A percentile compares a stretch with the other conserved stretches of the same genome.
Conservation (phyloP, 352 stramenopile species). For the Phytopythium kandeliae region DNA sequence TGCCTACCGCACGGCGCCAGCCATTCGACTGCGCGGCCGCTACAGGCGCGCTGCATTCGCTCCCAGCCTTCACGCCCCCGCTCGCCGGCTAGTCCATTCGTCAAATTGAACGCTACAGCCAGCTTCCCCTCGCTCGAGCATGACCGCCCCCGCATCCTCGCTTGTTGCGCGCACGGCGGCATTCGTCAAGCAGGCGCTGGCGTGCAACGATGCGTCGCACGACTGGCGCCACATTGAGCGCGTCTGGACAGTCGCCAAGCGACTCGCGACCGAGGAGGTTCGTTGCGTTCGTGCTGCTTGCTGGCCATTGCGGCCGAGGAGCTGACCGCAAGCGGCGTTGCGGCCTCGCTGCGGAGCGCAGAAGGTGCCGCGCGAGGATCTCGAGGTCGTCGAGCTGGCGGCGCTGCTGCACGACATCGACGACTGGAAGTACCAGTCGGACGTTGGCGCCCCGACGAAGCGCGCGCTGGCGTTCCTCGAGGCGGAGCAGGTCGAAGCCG, state of each 20-base stretch:
- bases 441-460: slow-evolving; percentile 41
- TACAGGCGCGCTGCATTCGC: too few relatives aligned
- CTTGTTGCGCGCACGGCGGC: slow-evolving; percentile 64
- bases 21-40: too few relatives aligned
- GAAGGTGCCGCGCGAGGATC: slow-evolving; percentile 41
- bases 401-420: slow-evolving; percentile 89
- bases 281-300: background rate
- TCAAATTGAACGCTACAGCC: background rate
- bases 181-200: slow-evolving; percentile 70
- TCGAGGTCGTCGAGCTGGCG: slow-evolving; percentile 80
- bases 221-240: slow-evolving; percentile 88
- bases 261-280: slow-evolving; percentile 74
- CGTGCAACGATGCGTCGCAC: slow-evolving; percentile 76
- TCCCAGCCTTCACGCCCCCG: too few relatives aligned
- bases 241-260: slow-evolving; percentile 71
- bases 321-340: background rate
- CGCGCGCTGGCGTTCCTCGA: slow-evolving; percentile 52
- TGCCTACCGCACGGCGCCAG: background rate
- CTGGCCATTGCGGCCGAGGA: background rate
- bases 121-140: background rate
- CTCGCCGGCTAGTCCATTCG: too few relatives aligned
- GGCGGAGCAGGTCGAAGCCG: slow-evolving; percentile 33
- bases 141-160: slow-evolving; percentile 7
- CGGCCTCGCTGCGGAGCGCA: slow-evolving; percentile 7
- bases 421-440: slow-evolving; percentile 85